Conservation (phyloP, 371 early-diverging fungal genomes). For the Apophysomyces sp. region DNA sequence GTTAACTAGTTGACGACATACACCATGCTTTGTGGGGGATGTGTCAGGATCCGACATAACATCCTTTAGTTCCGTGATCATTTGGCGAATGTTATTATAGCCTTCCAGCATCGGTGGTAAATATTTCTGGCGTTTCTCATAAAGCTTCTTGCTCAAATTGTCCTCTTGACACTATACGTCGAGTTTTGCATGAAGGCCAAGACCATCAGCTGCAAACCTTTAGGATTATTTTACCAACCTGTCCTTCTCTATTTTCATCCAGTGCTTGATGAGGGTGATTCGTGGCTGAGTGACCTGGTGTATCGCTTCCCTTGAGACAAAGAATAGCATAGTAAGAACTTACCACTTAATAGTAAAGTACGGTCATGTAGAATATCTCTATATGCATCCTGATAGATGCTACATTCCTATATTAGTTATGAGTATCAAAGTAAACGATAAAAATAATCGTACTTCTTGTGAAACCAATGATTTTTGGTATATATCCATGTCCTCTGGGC, state of each 20-base stretch:
- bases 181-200: not conserved
- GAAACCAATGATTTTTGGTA: conserved; percentile 36
- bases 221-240: not conserved
- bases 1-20: conserved; percentile 1
- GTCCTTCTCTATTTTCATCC: not conserved
- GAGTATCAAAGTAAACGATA: not conserved
- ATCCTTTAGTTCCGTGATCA: conserved; percentile 6
- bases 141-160: not conserved
- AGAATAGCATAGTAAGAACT: not conserved
- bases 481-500: conserved; percentile 17
- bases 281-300: not conserved
- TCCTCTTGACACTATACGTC: not conserved
- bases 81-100: conserved; percentile 5
- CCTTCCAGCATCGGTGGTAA: not conserved
- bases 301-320: not conserved
- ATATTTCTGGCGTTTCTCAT: not conserved
- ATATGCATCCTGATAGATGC: conserved; percentile 27
- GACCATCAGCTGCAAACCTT: not conserved
- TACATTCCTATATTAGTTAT: conserved; percentile 9
- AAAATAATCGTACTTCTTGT: conserved; percentile 30
- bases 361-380: conserved; percentile 26
- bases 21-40: not conserved
- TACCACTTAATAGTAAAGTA: conserved; percentile 24
- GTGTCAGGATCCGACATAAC: not conserved
- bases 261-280: not conserved